These are phyloP conservation scores for Salvia miltiorrhiza DNA, from an alignment of 257 asterid species.

Conservation along the genomic window DNA sequence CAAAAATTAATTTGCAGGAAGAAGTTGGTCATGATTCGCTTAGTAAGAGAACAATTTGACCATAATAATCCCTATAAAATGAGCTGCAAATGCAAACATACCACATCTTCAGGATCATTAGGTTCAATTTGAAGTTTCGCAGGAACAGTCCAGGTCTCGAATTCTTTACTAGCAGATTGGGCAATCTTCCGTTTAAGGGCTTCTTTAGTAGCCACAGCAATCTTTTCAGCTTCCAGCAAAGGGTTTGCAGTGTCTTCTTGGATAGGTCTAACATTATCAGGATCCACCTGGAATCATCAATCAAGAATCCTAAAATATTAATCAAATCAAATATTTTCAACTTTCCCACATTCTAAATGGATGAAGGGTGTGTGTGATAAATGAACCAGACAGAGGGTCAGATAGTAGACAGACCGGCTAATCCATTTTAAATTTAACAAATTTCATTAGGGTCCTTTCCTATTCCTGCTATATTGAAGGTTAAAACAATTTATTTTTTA, in stretches of 20 bases:
- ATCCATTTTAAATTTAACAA: no score
- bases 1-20: not conserved
- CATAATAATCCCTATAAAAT: constrained; percentile 1
- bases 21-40: not conserved
- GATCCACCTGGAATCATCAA: constrained; percentile 74
- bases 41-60: not conserved
- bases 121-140: constrained; percentile 82
- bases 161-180: constrained; percentile 72
- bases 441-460: no score
- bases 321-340: not conserved
- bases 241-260: constrained; percentile 62
- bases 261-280: constrained; percentile 71
- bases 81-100: constrained; percentile 33
- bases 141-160: constrained; percentile 69
- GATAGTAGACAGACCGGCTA: no score
- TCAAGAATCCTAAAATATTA: constrained; percentile 11
- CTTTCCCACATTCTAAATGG: no score
- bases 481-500: no score
- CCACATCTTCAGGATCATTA: constrained; percentile 98
- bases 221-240: constrained; percentile 83
- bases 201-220: constrained; percentile 90
- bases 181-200: constrained; percentile 95
- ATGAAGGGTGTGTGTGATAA: not conserved
- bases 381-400: not conserved
- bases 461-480: no score